These are phyloP conservation scores for Phytophthora idaei DNA, from an alignment of 352 stramenopile genomes.

Conservation along the genomic window DNA sequence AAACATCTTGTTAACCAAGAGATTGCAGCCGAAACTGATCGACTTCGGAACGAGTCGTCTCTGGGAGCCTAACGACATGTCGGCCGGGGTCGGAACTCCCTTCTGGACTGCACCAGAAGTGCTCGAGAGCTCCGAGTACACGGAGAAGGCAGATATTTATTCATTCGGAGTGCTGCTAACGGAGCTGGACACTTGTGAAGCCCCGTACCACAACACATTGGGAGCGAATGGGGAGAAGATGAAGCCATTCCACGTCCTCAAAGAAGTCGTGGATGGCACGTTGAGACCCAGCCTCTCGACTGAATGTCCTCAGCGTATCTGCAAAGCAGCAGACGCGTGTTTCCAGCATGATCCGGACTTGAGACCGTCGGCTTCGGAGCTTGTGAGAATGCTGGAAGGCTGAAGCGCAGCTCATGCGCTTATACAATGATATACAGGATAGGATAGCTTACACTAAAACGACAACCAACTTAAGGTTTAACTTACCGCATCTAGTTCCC, in stretches of 20 bases:
- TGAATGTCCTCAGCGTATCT: conserved; percentile 47
- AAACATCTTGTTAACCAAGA: conserved; percentile 73
- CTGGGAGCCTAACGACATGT: conserved; percentile 30
- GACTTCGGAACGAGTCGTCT: conserved; percentile 51
- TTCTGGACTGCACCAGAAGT: conserved; percentile 78
- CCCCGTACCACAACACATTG: conserved; percentile 36
- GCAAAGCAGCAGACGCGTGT: conserved; percentile 43
- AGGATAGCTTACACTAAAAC: conserved; percentile 20
- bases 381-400: conserved; percentile 50
- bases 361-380: conserved; percentile 41
- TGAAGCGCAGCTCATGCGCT: conserved; percentile 25
- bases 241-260: conserved; percentile 41
- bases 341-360: conserved; percentile 48
- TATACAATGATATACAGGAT: conserved; percentile 18
- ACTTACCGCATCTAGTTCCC: background rate
- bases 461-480: conserved; percentile 12
- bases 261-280: conserved; percentile 5
- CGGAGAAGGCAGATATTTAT: conserved; percentile 77
- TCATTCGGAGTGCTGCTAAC: conserved; percentile 66
- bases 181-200: conserved; percentile 51
- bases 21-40: conserved; percentile 42
- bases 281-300: conserved; percentile 49
- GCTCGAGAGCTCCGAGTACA: conserved; percentile 57
- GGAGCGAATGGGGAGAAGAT: conserved; percentile 30
- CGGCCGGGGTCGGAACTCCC: conserved; percentile 53